phyloP scores from a whole-genome alignment of 257 asterid genomes.

The Fraxinus quadrangulata region DNA sequence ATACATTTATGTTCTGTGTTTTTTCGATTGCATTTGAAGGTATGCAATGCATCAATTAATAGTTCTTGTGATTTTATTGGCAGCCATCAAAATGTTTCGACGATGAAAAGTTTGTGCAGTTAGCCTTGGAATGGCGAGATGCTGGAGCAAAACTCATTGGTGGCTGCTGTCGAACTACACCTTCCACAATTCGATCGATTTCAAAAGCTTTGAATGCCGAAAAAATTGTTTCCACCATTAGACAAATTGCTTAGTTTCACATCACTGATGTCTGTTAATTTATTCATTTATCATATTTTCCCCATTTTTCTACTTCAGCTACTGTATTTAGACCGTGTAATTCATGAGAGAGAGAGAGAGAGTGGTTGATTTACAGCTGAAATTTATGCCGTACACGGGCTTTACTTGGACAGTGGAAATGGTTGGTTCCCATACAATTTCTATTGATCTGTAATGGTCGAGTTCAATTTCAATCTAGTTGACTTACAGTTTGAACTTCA shows the following conservation, averaged over 20 bases:
- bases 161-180: conserved; percentile 83
- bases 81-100: conserved; percentile 75
- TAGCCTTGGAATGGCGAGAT: conserved; percentile 63
- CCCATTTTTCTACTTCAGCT: background rate
- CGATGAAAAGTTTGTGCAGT: conserved; percentile 56
- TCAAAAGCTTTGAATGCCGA: conserved; percentile 57
- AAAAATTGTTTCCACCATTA: conserved; percentile 6
- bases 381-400: background rate
- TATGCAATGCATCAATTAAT: background rate
- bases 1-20: background rate
- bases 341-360: background rate
- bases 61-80: background rate
- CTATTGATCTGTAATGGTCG: no score
- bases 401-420: no score
- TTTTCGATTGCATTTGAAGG: background rate
- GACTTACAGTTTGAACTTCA: no score
- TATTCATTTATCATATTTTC: background rate
- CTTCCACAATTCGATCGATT: conserved; percentile 52
- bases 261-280: background rate
- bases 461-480: no score
- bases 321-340: background rate
- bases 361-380: background rate
- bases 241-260: background rate
- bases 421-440: no score
- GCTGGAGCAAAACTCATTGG: conserved; percentile 78